phyloP scores from a whole-genome alignment of 129 eudicot genomes.

The Saposhnikovia divaricata region DNA sequence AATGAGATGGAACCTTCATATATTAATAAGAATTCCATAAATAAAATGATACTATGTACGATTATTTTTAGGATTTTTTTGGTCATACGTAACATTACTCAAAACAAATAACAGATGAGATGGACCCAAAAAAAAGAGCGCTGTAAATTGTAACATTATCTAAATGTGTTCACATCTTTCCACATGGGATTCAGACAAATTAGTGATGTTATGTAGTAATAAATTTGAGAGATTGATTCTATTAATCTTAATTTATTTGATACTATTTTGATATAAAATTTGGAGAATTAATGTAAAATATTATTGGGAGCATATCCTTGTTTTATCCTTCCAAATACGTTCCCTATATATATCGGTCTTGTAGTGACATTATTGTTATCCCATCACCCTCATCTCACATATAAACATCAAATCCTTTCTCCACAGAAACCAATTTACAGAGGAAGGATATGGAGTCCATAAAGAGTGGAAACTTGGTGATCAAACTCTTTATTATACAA shows the following conservation, averaged over 20 bases:
- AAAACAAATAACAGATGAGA: background rate
- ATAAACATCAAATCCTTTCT: background rate
- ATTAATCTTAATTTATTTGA: too few species aligned
- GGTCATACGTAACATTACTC: too few species aligned
- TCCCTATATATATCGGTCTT: background rate
- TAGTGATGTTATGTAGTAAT: background rate
- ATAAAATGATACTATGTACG: too few species aligned
- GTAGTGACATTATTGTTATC: background rate
- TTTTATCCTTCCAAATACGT: background rate
- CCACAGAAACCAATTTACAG: background rate
- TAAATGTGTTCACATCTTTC: constrained; percentile 1
- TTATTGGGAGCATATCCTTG: background rate
- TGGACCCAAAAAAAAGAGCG: background rate
- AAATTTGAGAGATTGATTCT: background rate
- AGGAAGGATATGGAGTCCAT: background rate
- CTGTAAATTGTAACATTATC: background rate
- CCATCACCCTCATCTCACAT: background rate
- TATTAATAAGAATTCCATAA: too few species aligned
- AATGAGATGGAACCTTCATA: too few species aligned
- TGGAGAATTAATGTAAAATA: too few species aligned
- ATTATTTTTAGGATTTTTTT: too few species aligned
- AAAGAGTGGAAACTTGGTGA: background rate
- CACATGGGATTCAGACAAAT: background rate
- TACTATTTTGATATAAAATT: too few species aligned
- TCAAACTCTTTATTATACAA: constrained; percentile 17